Percentiles rank a stretch among this genome's conserved stretches.
phyloP scores from a whole-genome alignment of 164 flowering plant species.

The Dillenia suffruticosa region DNA sequence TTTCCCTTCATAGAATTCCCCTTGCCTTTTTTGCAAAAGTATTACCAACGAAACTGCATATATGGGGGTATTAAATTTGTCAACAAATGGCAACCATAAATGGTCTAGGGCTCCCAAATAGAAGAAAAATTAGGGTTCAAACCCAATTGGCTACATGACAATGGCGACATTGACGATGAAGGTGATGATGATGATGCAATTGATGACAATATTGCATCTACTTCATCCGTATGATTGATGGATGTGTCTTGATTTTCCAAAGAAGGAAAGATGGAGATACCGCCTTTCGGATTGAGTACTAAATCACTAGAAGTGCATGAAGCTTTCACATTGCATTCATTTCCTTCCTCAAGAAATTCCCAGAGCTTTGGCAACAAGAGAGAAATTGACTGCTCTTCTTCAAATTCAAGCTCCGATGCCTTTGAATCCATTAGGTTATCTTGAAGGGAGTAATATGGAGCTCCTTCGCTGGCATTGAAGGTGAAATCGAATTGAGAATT shows the following conservation, averaged over 20 bases:
- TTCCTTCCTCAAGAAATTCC: constrained; percentile 19
- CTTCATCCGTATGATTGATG: constrained; percentile 24
- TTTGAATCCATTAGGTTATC: too few relatives aligned
- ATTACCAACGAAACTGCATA: too few relatives aligned
- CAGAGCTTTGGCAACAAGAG: constrained; percentile 20
- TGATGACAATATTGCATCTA: constrained; percentile 28
- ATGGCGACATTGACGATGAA: constrained; percentile 19
- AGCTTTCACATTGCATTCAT: constrained; percentile 16
- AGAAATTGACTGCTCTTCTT: constrained; percentile 1
- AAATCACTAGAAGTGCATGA: constrained; percentile 15
- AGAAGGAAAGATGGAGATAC: constrained; percentile 14
- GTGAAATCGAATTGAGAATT: background rate
- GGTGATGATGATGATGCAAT: constrained; percentile 21
- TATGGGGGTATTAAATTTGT: too few relatives aligned
- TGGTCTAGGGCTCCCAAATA: constrained; percentile 23
- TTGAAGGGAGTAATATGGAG: background rate
- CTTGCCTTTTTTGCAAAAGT: too few relatives aligned
- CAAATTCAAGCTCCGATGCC: background rate
- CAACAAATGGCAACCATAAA: too few relatives aligned
- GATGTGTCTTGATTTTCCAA: constrained; percentile 5
- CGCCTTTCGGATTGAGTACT: constrained; percentile 17
- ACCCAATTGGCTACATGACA: constrained; percentile 20
- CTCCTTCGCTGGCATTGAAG: constrained; percentile 1
- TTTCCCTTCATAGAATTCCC: background rate
- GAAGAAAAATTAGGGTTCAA: constrained; percentile 30